These are phyloP conservation scores for Macrolepiota albuminosa DNA, from an alignment of 768 basidiomycete species.

Conservation along the genomic window DNA sequence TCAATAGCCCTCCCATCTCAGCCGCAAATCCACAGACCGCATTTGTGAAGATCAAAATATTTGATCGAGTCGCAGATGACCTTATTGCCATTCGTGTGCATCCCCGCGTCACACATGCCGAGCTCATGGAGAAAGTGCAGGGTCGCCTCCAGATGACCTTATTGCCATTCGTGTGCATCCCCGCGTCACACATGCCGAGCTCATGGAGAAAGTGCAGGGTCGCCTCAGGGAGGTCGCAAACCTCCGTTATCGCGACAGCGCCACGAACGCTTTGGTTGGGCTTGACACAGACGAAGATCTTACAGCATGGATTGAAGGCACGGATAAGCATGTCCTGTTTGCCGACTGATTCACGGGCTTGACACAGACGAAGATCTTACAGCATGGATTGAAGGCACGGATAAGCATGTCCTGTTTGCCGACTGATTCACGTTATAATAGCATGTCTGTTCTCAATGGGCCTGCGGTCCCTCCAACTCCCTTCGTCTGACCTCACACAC, in stretches of 20 bases:
- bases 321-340: slow-evolving; percentile 81
- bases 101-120: slow-evolving; percentile 79
- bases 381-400: slow-evolving; percentile 72
- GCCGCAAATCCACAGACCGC: slow-evolving; percentile 76
- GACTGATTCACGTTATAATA: slow-evolving; percentile 36
- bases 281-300: slow-evolving; percentile 62
- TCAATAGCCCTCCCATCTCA: slow-evolving; percentile 71
- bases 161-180: slow-evolving; percentile 98
- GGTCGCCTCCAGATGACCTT: slow-evolving; percentile 87
- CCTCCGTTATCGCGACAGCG: slow-evolving; percentile 73
- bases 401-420: slow-evolving; percentile 82
- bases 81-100: slow-evolving; percentile 96
- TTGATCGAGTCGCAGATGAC: slow-evolving; percentile 90
- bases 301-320: slow-evolving; percentile 67
- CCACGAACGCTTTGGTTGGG: slow-evolving; percentile 58
- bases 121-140: slow-evolving; percentile 90
- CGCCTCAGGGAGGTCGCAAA: slow-evolving; percentile 67
- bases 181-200: slow-evolving; percentile 74
- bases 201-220: slow-evolving; percentile 89
- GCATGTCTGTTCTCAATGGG: background rate
- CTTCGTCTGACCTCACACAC: background rate
- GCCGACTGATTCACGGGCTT: slow-evolving; percentile 59
- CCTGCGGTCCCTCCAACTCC: background rate
- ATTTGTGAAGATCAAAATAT: slow-evolving; percentile 98
- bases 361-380: slow-evolving; percentile 59